phyloP scores from a whole-genome alignment of 2,329 filamentous ascomycete species.

The Aquanectria penicillioides region DNA sequence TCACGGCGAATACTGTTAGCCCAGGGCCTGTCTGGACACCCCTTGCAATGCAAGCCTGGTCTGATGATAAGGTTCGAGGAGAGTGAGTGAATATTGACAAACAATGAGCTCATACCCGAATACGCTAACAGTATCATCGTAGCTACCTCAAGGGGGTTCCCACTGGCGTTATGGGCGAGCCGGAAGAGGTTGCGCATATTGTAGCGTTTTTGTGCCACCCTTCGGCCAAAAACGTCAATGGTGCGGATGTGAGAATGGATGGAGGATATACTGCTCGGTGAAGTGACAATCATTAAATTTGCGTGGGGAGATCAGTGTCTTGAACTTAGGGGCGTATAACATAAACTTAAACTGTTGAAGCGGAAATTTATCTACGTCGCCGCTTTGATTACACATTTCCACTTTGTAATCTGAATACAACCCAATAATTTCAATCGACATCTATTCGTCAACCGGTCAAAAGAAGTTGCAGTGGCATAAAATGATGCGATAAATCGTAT shows the following conservation, averaged over 20 bases:
- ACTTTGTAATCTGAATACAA: too few species aligned
- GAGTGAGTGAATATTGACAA: background rate
- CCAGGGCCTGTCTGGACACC: conserved; percentile 7
- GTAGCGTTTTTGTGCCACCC: conserved; percentile 10
- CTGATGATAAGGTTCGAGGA: conserved; percentile 9
- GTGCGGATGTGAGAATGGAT: conserved; percentile 7
- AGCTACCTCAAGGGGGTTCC: conserved; percentile 11
- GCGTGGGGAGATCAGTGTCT: too few species aligned
- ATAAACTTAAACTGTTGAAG: too few species aligned
- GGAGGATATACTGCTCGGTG: conserved; percentile 14
- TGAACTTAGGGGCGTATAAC: too few species aligned
- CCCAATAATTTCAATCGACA: too few species aligned
- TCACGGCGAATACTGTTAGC: conserved; percentile 10
- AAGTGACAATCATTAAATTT: too few species aligned
- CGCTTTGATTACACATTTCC: too few species aligned
- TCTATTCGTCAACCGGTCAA: too few species aligned
- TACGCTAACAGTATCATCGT: background rate
- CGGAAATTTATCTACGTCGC: too few species aligned
- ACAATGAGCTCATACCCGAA: fast-evolving
- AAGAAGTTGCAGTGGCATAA: too few species aligned
- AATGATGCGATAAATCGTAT: too few species aligned
- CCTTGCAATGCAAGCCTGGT: conserved; percentile 14
- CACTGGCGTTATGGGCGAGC: conserved; percentile 6
- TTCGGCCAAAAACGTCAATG: conserved; percentile 11
- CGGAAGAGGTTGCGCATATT: conserved; percentile 10